Evolutionary conservation across 1,139 yeast species (phyloP).

Genomic region (Yamadazyma taylorii): DNA sequence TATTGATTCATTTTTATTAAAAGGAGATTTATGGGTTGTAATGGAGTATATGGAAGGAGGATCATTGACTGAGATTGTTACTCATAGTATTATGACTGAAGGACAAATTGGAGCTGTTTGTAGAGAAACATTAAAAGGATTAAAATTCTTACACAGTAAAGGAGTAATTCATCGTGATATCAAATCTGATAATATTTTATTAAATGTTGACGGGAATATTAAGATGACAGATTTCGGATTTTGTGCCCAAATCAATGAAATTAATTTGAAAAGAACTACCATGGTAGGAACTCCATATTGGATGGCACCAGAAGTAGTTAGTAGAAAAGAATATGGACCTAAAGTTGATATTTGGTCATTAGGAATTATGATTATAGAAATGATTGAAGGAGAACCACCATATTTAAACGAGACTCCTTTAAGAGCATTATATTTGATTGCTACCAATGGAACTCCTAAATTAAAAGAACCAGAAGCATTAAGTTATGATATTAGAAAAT

Average conservation of each 20-base stretch:
- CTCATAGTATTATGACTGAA: slow-evolving; percentile 93
- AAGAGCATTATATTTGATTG: slow-evolving; percentile 86
- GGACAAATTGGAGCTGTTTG: slow-evolving; percentile 98
- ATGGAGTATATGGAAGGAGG: slow-evolving; percentile 99
- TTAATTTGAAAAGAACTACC: slow-evolving; percentile 83
- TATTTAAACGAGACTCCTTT: slow-evolving; percentile 93
- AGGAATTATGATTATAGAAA: slow-evolving; percentile 94
- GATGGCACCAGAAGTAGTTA: slow-evolving; percentile 99
- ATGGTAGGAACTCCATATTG: slow-evolving; percentile 99
- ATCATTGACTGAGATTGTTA: slow-evolving; percentile 89
- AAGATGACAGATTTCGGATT: slow-evolving; percentile 89
- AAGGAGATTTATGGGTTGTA: slow-evolving; percentile 86
- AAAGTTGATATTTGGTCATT: slow-evolving; percentile 97
- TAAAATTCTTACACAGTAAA: slow-evolving; percentile 83
- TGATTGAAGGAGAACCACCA: slow-evolving; percentile 99
- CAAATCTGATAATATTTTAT: slow-evolving; percentile 86
- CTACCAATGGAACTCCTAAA: slow-evolving; percentile 94
- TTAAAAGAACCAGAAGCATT: slow-evolving; percentile 86
- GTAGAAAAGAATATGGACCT: slow-evolving; percentile 92
- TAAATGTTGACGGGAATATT: slow-evolving; percentile 82
- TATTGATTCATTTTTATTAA: slow-evolving; percentile 76
- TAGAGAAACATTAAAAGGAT: slow-evolving; percentile 83
- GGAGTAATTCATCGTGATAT: slow-evolving; percentile 97
- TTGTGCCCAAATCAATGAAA: slow-evolving; percentile 94
- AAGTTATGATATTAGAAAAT: slow-evolving; percentile 62